Evolutionary conservation across 192 early-diverging fungal genomes (phyloP).

Genomic region (Pilaira anomala): DNA sequence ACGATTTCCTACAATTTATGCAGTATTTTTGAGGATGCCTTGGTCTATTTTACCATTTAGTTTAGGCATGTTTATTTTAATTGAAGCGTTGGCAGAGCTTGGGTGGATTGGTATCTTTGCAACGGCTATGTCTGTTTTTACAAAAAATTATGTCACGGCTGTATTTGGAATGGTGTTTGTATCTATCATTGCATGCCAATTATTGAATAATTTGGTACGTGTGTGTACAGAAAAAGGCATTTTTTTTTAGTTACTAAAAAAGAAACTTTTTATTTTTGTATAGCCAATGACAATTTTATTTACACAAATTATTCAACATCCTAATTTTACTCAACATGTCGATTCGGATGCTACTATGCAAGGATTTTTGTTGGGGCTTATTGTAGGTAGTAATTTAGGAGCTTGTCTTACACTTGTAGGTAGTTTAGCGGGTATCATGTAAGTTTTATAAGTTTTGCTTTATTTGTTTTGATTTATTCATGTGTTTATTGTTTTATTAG

Average conservation of each 20-base stretch:
- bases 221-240: neutral
- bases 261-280: neutral
- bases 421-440: slow-evolving; percentile 72
- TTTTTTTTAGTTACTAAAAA: no score
- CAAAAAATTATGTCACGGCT: slow-evolving; percentile 52
- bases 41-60: slow-evolving; percentile 77
- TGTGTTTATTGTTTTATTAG: slow-evolving; percentile 18
- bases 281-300: slow-evolving; percentile 82
- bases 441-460: slow-evolving; percentile 19
- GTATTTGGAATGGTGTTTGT: slow-evolving; percentile 61
- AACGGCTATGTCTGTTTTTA: slow-evolving; percentile 45
- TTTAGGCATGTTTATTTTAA: slow-evolving; percentile 85
- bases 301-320: slow-evolving; percentile 65
- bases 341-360: slow-evolving; percentile 37
- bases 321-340: slow-evolving; percentile 48
- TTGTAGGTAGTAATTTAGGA: slow-evolving; percentile 80
- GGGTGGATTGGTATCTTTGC: slow-evolving; percentile 75
- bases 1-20: slow-evolving; percentile 50
- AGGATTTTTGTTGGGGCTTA: slow-evolving; percentile 67
- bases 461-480: slow-evolving; percentile 11
- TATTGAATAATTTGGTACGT: slow-evolving; percentile 71
- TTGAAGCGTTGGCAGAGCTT: slow-evolving; percentile 61
- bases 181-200: slow-evolving; percentile 64
- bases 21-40: slow-evolving; percentile 63
- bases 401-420: slow-evolving; percentile 74